Base-by-base conservation (phyloP, 257 asterid species). In the Solanum sparsipilum region DNA sequence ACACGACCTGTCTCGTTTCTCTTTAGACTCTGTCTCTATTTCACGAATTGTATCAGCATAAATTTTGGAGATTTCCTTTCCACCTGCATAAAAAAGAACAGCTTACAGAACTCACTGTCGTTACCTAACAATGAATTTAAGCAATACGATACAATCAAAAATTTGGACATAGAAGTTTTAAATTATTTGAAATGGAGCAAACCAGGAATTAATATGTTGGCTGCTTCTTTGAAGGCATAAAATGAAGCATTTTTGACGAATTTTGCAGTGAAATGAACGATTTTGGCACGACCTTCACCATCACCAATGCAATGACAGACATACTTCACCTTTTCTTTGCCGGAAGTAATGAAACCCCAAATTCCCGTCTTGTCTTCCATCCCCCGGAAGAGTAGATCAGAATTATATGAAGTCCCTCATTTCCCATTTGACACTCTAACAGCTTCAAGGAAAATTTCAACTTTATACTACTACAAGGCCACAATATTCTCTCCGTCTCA, bases 191-290 rank as follows among this genome's bases (percentile, higher is more conserved):
- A 21, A 58, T 21, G 48, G 82, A 84, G 29, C 90, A 85, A 21
- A 89, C 95, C 95, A 73, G 95, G 95, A 60, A 92, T 72, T 48
- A 87, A 39, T 71, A 90, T 88, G 90, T 83, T 91, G 72, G 56
- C 56, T 21, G 90, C 90, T 41, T 92, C 93, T 16, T 83, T 38
- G 74, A 89, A 38, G 18, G 89, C 92, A 87, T 84, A 90, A 23
- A 15, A 4, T 44, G 89, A 90, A 9, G 94, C 88, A 34, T 92
- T 91, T 82, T 88, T 87, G 67, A 89, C 90, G n/a, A 92, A 89
- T n/a, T 87, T 86, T 73, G 87, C 15, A 4, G 92, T 52, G 27
- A 74, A 88, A 5, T 67, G 21, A 32, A 58, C 65, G 78, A 92
- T 90, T 85, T 87, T 89, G 16, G 93, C 89, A 38, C 86, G 90